Percentiles rank a stretch among this genome's conserved stretches.
Conservation (phyloP, 768 basidiomycete species). For the Suillus bovinus region DNA sequence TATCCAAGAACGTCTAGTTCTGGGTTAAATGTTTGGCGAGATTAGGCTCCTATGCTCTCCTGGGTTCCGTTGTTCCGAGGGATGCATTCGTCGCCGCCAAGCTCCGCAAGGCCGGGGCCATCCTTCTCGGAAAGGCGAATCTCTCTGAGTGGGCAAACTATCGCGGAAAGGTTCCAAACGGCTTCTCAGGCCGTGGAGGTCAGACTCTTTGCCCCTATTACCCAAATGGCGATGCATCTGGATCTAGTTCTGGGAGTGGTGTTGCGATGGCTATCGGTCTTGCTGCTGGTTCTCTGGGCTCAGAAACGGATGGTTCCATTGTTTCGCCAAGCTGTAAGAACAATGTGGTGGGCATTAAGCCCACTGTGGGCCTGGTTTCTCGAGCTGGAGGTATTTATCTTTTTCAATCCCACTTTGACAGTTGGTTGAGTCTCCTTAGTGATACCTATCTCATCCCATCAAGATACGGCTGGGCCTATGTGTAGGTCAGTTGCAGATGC, state of each 20-base stretch:
- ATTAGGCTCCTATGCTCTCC: slow-evolving; percentile 35
- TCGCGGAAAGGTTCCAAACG: slow-evolving; percentile 39
- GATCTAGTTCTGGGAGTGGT: slow-evolving; percentile 45
- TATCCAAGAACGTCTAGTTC: neutral
- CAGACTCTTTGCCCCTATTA: slow-evolving; percentile 45
- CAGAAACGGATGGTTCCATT: slow-evolving; percentile 53
- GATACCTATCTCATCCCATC: slow-evolving; percentile 55
- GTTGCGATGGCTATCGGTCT: slow-evolving; percentile 45
- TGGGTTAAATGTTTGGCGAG: slow-evolving; percentile 2
- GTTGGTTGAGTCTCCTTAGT: slow-evolving; percentile 33
- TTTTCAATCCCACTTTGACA: neutral
- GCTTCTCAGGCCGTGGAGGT: slow-evolving; percentile 49
- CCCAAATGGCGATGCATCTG: slow-evolving; percentile 40
- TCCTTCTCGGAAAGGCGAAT: slow-evolving; percentile 44
- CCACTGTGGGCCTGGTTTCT: slow-evolving; percentile 60
- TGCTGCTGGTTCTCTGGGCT: slow-evolving; percentile 42
- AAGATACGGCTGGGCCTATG: slow-evolving; percentile 62
- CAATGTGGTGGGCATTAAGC: slow-evolving; percentile 50
- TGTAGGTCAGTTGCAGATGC: slow-evolving; percentile 54
- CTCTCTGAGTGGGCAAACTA: slow-evolving; percentile 48
- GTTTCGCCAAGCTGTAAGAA: slow-evolving; percentile 41
- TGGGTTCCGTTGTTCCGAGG: slow-evolving; percentile 35
- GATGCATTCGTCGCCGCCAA: slow-evolving; percentile 34
- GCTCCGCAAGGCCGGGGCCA: slow-evolving; percentile 34
- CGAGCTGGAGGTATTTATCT: slow-evolving; percentile 50